Conservation (phyloP, 148 eudicot species). For the Talinum fruticosum region DNA sequence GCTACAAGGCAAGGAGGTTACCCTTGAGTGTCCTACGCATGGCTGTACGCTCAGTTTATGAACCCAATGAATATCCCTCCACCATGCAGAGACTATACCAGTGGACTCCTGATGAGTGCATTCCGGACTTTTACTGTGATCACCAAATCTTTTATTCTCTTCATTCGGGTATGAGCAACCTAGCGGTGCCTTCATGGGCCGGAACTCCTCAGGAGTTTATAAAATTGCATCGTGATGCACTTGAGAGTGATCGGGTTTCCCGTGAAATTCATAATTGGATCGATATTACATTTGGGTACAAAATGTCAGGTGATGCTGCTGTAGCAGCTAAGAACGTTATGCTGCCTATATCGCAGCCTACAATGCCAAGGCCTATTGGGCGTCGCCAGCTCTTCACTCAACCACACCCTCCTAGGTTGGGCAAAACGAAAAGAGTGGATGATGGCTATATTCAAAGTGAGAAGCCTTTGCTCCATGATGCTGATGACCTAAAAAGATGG, state of each 20-base stretch:
- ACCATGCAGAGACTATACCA: conserved; percentile 92
- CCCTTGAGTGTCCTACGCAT: conserved; percentile 77
- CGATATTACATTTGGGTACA: conserved; percentile 92
- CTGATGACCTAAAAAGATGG: conserved; percentile 47
- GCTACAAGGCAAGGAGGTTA: conserved; percentile 96
- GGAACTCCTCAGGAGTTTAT: conserved; percentile 73
- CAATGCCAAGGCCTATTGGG: conserved; percentile 62
- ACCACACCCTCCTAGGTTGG: conserved; percentile 80
- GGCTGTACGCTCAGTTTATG: conserved; percentile 97
- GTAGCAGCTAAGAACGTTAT: conserved; percentile 89
- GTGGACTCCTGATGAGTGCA: conserved; percentile 99
- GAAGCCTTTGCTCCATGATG: conserved; percentile 31
- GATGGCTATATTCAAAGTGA: conserved; percentile 17
- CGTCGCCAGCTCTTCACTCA: conserved; percentile 84
- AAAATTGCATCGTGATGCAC: conserved; percentile 73
- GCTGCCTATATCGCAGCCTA: conserved; percentile 68
- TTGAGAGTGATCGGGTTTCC: conserved; percentile 80
- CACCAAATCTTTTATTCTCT: conserved; percentile 65
- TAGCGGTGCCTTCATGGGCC: conserved; percentile 91
- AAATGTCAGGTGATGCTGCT: conserved; percentile 93
- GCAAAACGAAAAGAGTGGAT: conserved; percentile 22
- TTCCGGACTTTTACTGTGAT: conserved; percentile 95
- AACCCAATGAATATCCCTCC: conserved; percentile 97
- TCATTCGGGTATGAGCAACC: conserved; percentile 83
- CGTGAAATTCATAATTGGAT: conserved; percentile 88